Evolutionary conservation across 345 rosid species (phyloP).

Genomic region (Excoecaria cochinchinensis): DNA sequence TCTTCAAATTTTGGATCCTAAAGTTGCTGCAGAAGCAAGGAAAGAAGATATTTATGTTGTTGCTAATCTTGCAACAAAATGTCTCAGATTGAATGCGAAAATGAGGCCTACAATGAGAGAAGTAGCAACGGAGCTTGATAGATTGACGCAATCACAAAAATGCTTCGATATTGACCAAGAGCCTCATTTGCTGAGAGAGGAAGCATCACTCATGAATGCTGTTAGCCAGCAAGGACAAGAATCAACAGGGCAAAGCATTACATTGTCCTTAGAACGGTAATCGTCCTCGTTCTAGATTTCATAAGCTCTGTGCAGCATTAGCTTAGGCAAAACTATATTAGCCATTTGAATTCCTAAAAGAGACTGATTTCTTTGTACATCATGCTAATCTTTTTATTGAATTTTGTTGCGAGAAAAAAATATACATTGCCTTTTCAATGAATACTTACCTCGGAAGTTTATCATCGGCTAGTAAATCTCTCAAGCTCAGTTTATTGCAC

Average conservation of each 20-base stretch:
- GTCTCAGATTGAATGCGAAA: slow-evolving; percentile 12
- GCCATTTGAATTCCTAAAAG: too few species aligned
- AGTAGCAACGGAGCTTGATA: slow-evolving; percentile 17
- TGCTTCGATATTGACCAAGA: neutral
- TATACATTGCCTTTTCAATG: too few species aligned
- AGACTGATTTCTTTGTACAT: too few species aligned
- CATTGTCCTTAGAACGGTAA: slow-evolving; percentile 7
- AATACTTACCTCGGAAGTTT: too few species aligned
- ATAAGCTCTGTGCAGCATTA: too few species aligned
- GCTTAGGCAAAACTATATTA: too few species aligned
- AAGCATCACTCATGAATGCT: neutral
- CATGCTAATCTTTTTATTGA: too few species aligned
- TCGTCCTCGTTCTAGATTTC: slow-evolving; percentile 4
- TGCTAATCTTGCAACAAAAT: slow-evolving; percentile 16
- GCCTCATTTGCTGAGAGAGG: neutral
- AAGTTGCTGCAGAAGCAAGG: slow-evolving; percentile 3
- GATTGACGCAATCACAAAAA: neutral
- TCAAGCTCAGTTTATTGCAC: too few species aligned
- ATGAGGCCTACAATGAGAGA: slow-evolving; percentile 12
- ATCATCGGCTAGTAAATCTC: too few species aligned
- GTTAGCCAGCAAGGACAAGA: neutral
- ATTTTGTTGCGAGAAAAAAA: too few species aligned
- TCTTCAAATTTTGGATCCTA: slow-evolving; percentile 2
- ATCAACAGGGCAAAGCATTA: neutral
- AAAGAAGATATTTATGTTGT: neutral